Percentiles rank a stretch among this genome's conserved stretches.
Evolutionary conservation across 1,284 basidiomycete genomes (phyloP).

Genomic region (Phellopilus nigrolimitatus): DNA sequence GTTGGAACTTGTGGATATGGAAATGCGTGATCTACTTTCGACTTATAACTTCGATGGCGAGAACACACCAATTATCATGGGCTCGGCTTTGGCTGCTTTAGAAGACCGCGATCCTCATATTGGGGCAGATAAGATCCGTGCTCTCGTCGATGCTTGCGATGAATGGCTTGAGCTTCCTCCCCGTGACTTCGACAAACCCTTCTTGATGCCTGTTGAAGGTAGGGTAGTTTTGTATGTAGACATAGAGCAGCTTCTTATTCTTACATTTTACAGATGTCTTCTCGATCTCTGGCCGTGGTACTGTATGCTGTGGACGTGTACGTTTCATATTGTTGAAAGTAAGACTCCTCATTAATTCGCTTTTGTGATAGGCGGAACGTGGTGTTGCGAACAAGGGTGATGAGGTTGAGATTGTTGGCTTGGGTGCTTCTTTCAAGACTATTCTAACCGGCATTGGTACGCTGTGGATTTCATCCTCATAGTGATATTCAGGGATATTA

Average conservation of each 20-base stretch:
- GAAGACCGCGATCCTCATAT: conserved; percentile 80
- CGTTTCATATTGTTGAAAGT: conserved; percentile 27
- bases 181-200: conserved; percentile 97
- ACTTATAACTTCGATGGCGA: conserved; percentile 97
- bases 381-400: conserved; percentile 90
- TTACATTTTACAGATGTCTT: conserved; percentile 67
- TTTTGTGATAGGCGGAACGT: conserved; percentile 73
- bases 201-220: conserved; percentile 94
- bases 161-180: conserved; percentile 92
- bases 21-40: conserved; percentile 96
- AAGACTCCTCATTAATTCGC: conserved; percentile 4
- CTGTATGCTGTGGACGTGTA: conserved; percentile 92
- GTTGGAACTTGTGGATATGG: conserved; percentile 99
- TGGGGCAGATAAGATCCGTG: conserved; percentile 79
- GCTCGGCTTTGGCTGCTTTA: conserved; percentile 92
- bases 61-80: conserved; percentile 94
- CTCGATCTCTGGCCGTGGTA: conserved; percentile 98
- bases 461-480: conserved; percentile 25
- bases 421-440: conserved; percentile 84
- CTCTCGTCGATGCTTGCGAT: conserved; percentile 88
- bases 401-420: conserved; percentile 93
- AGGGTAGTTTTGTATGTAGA: conserved; percentile 6
- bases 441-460: conserved; percentile 92
- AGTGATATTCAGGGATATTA: not conserved
- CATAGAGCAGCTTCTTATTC: conserved; percentile 11